phyloP scores from a whole-genome alignment of 2,329 filamentous ascomycete genomes.

The Ascochyta fabae region DNA sequence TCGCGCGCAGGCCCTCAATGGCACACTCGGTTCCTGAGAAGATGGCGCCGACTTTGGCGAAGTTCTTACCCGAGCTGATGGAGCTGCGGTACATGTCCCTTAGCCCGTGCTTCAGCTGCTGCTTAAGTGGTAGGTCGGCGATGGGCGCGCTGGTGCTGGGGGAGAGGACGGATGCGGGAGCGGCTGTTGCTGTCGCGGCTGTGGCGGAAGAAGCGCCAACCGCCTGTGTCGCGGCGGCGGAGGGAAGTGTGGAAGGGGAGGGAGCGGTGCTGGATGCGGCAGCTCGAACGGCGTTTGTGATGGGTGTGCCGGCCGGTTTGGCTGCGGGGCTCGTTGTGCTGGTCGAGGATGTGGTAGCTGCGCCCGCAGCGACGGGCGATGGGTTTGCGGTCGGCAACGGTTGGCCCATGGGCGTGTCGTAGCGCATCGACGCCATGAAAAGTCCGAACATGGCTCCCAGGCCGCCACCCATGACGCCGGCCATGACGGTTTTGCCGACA shows the following conservation, averaged over 20 bases:
- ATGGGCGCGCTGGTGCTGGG: conserved; percentile 55
- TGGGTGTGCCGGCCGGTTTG: conserved; percentile 26
- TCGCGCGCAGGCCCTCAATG: conserved; percentile 88
- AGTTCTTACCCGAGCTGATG: conserved; percentile 85
- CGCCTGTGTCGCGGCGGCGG: conserved; percentile 44
- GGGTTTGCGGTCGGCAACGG: conserved; percentile 8
- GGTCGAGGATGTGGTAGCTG: conserved; percentile 36
- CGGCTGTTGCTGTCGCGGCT: conserved; percentile 50
- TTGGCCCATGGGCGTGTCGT: conserved; percentile 83
- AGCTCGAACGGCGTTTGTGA: conserved; percentile 46
- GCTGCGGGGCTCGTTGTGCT: conserved; percentile 47
- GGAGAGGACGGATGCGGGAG: conserved; percentile 35
- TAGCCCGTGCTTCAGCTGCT: conserved; percentile 86
- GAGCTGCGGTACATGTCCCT: conserved; percentile 92
- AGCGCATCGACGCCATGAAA: conserved; percentile 99
- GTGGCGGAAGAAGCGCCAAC: conserved; percentile 60
- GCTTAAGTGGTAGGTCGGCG: conserved; percentile 73
- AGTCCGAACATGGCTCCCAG: conserved; percentile 93
- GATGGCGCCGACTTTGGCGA: conserved; percentile 88
- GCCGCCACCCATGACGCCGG: conserved; percentile 91
- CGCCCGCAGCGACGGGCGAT: conserved; percentile 45
- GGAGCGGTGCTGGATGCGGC: conserved; percentile 46
- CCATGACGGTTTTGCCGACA: conserved; percentile 84
- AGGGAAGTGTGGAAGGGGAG: conserved; percentile 50
- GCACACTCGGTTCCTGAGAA: conserved; percentile 95